Base-by-base conservation (phyloP, 192 early-diverging fungal species). In the Backusella morwellensis region DNA sequence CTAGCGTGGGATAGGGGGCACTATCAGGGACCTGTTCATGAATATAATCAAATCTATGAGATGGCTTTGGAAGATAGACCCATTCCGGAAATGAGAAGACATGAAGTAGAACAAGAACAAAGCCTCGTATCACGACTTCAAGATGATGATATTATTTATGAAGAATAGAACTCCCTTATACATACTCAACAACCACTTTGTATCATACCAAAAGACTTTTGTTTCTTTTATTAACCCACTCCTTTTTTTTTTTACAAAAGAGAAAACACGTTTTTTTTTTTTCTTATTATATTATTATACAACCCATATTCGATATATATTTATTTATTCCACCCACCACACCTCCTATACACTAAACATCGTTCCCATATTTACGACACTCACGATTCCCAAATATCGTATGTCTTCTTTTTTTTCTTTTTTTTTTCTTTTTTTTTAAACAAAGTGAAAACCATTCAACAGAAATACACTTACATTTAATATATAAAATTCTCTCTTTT, bases 1-100 rank as follows among this genome's bases (percentile, higher is more conserved):
- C 50, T 89, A 73, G 85, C 80, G 8, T 89, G 88, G 88, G 83
- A 88, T 70, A 75, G 86, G 12, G 66, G 74, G 7, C 76, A 77
- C 21, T 66, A 42, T 15, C 32, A 63, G 9, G 88, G 88, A 12
- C 86, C 88, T 41, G 72, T 86, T 0, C 75, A 86, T 42, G 82
- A 88, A 72, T 89, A 89, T 66, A 78, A 75, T 21, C 78, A 75
- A 34, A 68, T 75, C 5, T 79, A 79, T 32, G 73, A 68, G 7
- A 34, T 79, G 67, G 69, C 52, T 29, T 42, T 75, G 11, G 29
- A n/a, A 23, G 74, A 75, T 67, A 66, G 74, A 44, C 35, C 19
- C 17, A 66, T 75, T 42, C 74, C 74, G 26, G 41, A 63, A 63
- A 34, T 68, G n/a, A 47, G 5, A 21, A 42, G 63, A 17, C 74